Conservation (phyloP, 2,329 filamentous ascomycete species). For the Sordariomycetes sp. region DNA sequence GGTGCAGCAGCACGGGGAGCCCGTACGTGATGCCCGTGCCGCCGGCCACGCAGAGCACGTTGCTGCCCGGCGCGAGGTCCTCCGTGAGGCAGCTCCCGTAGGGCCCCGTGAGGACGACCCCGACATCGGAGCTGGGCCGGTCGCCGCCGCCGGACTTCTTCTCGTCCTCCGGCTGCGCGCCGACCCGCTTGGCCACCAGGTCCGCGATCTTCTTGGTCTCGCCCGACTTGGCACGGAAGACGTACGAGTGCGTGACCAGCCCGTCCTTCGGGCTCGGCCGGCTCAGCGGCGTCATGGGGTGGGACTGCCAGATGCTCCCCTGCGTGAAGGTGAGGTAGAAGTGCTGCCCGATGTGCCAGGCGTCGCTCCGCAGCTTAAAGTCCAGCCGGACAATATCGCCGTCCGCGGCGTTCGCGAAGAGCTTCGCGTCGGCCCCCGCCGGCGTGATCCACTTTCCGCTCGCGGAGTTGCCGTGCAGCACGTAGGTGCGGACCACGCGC, state of each 20-base stretch:
- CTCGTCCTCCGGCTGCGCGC: slow-evolving; percentile 4
- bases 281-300: slow-evolving; percentile 58
- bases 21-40: slow-evolving; percentile 29
- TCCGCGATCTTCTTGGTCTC: slow-evolving; percentile 46
- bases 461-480: slow-evolving; percentile 50
- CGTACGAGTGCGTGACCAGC: slow-evolving; percentile 39
- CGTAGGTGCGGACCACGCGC: slow-evolving; percentile 43
- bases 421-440: slow-evolving; percentile 21
- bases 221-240: slow-evolving; percentile 46
- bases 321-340: slow-evolving; percentile 61
- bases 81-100: slow-evolving; percentile 45
- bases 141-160: neutral
- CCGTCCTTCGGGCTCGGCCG: slow-evolving; percentile 29
- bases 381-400: slow-evolving; percentile 57
- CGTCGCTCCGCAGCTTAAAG: slow-evolving; percentile 47
- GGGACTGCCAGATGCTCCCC: slow-evolving; percentile 59
- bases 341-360: slow-evolving; percentile 59
- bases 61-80: slow-evolving; percentile 26
- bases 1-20: slow-evolving; percentile 21
- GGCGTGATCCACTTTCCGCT: slow-evolving; percentile 12
- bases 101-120: slow-evolving; percentile 51
- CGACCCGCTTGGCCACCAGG: slow-evolving; percentile 26
- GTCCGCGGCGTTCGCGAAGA: slow-evolving; percentile 43
- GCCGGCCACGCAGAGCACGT: slow-evolving; percentile 27
- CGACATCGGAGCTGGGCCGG: slow-evolving; percentile 21